These are phyloP conservation scores for Microcos paniculata DNA, from an alignment of 345 rosid genomes.

Conservation along the genomic window DNA sequence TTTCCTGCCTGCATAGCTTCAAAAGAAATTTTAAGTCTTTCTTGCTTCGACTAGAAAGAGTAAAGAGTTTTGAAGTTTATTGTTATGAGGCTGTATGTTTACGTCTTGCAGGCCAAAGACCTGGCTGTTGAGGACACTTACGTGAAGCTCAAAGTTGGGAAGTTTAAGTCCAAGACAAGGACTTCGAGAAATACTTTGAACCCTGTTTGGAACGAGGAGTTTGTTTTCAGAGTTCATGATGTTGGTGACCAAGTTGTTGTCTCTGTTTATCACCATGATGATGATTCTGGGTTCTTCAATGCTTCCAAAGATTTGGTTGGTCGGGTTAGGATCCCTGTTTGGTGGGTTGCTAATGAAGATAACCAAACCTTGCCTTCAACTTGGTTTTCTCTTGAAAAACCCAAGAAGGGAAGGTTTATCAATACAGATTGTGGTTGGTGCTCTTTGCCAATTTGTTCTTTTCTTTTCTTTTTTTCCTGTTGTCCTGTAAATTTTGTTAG, in stretches of 20 bases:
- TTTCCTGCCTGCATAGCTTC: background rate
- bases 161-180: constrained; percentile 62
- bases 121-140: constrained; percentile 50
- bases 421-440: constrained; percentile 60
- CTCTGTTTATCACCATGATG: constrained; percentile 44
- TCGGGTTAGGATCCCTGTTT: constrained; percentile 53
- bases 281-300: constrained; percentile 39
- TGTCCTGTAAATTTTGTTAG: background rate
- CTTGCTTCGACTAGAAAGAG: background rate
- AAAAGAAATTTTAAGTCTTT: background rate
- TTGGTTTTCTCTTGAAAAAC: constrained; percentile 62
- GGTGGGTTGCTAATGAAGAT: constrained; percentile 41
- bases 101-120: constrained; percentile 68
- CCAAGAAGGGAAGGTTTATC: constrained; percentile 43
- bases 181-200: constrained; percentile 29
- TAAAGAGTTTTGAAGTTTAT: background rate
- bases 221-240: constrained; percentile 51
- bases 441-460: background rate
- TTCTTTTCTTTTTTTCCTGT: background rate
- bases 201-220: constrained; percentile 87
- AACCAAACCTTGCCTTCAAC: constrained; percentile 72
- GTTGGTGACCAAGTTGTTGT: constrained; percentile 47
- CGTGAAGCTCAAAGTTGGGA: constrained; percentile 66
- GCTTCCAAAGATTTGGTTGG: constrained; percentile 51
- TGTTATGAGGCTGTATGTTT: constrained; percentile 70